Conservation (phyloP, 2,329 filamentous ascomycete genomes). For the Madurella mycetomatis region DNA sequence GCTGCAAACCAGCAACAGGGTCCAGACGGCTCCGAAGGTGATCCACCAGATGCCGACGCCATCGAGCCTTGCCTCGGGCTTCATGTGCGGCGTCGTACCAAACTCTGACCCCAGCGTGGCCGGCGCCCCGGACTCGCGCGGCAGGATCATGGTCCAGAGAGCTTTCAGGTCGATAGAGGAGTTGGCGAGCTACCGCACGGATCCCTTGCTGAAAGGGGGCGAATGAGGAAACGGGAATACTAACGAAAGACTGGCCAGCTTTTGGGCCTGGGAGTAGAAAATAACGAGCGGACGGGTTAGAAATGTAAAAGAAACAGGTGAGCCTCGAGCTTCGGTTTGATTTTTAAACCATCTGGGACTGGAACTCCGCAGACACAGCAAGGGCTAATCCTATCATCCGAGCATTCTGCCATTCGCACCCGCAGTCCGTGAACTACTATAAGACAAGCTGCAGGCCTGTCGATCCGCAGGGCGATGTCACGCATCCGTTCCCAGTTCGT, state of each 20-base stretch:
- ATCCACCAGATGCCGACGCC: conserved; percentile 40
- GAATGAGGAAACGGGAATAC: background rate
- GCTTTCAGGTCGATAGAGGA: background rate
- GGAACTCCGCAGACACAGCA: background rate
- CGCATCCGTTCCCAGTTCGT: background rate
- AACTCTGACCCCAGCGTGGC: conserved; percentile 30
- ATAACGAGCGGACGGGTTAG: background rate
- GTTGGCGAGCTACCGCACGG: too few relatives aligned
- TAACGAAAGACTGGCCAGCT: too few relatives aligned
- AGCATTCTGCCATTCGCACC: background rate
- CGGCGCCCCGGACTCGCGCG: conserved; percentile 12
- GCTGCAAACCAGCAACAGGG: conserved; percentile 34
- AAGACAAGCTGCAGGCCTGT: background rate
- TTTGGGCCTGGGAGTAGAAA: too few relatives aligned
- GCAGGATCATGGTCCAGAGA: conserved; percentile 18
- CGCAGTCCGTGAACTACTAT: conserved; percentile 7
- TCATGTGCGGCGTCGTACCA: conserved; percentile 30
- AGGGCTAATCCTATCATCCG: background rate
- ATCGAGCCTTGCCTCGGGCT: conserved; percentile 33
- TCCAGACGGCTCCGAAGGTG: conserved; percentile 37
- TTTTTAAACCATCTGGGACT: background rate
- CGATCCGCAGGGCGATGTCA: conserved; percentile 3
- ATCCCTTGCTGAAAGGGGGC: background rate
- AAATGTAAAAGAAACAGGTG: background rate
- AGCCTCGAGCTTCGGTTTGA: background rate